A percentile compares a stretch with the other conserved stretches of the same genome.
These are phyloP conservation scores for Diophrys appendiculata DNA, from an alignment of 73 alveolate species.

Conservation along the genomic window DNA sequence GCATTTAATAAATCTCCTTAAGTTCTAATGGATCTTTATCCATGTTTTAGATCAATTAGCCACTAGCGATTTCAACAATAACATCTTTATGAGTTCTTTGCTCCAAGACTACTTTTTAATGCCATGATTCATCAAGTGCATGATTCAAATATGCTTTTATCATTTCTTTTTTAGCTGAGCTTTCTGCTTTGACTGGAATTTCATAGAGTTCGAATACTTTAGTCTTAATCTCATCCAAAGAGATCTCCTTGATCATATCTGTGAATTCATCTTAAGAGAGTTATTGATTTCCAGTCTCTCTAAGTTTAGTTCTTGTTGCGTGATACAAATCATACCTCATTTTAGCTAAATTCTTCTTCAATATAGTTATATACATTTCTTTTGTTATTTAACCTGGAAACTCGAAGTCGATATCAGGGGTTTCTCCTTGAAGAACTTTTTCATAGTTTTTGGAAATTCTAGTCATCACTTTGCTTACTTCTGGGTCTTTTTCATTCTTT, in stretches of 20 bases:
- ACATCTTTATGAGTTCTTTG: not conserved
- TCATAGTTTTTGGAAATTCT: not conserved
- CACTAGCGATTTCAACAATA: not conserved
- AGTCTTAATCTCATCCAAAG: not conserved
- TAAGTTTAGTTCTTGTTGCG: not conserved
- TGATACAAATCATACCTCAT: not conserved
- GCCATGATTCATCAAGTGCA: not conserved
- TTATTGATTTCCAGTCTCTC: not conserved
- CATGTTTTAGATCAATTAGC: not conserved
- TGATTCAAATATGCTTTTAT: not conserved
- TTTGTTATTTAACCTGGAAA: not conserved
- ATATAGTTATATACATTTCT: not conserved
- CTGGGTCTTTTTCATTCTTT: not conserved
- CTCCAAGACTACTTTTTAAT: not conserved
- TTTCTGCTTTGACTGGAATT: not conserved
- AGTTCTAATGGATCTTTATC: not conserved
- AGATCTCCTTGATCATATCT: not conserved
- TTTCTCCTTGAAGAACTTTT: not conserved
- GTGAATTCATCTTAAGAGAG: not conserved
- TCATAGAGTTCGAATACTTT: not conserved
- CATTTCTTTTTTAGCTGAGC: not conserved
- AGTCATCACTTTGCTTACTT: too few relatives aligned
- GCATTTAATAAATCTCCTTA: not conserved
- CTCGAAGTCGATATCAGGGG: not conserved
- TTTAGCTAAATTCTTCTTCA: not conserved